phyloP scores from a whole-genome alignment of 202 grass and related monocot genomes.

The Panicum virgatum region DNA sequence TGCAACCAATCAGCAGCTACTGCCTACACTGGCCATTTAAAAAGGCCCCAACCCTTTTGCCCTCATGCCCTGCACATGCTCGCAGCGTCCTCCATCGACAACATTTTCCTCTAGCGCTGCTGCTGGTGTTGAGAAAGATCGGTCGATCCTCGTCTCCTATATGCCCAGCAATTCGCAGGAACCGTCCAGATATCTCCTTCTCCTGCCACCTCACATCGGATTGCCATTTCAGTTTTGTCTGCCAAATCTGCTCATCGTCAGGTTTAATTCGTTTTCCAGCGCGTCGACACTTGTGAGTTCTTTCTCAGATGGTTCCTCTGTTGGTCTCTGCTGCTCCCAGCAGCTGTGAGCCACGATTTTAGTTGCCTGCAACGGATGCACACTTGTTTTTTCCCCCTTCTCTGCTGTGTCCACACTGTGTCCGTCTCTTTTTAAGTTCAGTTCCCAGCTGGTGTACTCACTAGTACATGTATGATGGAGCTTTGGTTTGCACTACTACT shows the following conservation, averaged over 20 bases:
- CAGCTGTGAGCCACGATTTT: neutral
- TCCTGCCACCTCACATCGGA: too few relatives aligned
- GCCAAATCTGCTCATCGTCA: neutral
- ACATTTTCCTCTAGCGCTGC: too few relatives aligned
- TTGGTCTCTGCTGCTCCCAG: neutral
- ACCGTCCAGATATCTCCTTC: neutral
- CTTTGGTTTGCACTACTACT: too few relatives aligned
- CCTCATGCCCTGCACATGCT: slow-evolving; percentile 39
- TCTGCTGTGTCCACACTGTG: neutral
- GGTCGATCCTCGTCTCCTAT: too few relatives aligned
- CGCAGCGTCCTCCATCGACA: neutral
- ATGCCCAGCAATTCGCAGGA: neutral
- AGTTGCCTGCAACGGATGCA: too few relatives aligned
- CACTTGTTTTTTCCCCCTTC: too few relatives aligned
- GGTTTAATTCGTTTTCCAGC: neutral
- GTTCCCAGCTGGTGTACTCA: neutral
- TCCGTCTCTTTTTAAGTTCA: neutral
- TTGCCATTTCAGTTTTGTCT: too few relatives aligned
- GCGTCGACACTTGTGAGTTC: slow-evolving; percentile 5
- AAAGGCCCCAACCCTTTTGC: neutral
- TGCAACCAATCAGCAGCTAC: too few relatives aligned
- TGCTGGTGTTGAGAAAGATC: neutral
- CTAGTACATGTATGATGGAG: neutral
- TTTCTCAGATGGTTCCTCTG: neutral
- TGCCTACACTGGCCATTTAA: slow-evolving; percentile 1